Base-by-base conservation (phyloP, 148 eudicot genomes). In the Oxyria digyna region DNA sequence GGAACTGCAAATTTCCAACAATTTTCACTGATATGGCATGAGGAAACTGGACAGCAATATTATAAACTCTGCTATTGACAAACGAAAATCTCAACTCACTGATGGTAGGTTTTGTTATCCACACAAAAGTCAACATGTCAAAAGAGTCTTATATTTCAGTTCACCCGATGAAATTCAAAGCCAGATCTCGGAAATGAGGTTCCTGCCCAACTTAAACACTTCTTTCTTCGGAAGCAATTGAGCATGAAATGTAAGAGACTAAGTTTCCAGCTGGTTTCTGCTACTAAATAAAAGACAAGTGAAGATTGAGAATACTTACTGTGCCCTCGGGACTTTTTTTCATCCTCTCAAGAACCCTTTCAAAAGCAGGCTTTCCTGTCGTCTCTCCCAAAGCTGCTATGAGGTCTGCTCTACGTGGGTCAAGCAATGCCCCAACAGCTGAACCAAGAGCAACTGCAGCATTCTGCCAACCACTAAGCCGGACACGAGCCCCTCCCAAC, bases 401-500 rank as follows among this genome's bases (percentile, higher is more conserved):
- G 72, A 93, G 80, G 75, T 90, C 98, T 15, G 97, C 98, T 85
- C 98, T 83, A 77, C 92, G 82, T 40, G 98, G 98, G 75, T 93
- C 97, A 42, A 90, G 69, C 54, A 93, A 79, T n/a, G 98, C 91
- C 67, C 98, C 98, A 62, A 88, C 83, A 12, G 96, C 98, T 31
- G 98, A 93, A 38, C 97, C 98, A 74, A 90, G 69, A 15, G 98
- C 97, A 78, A 93, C 97, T 15, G 97, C 98, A 73, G 91, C 95
- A 71, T 79, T 85, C 76, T 93, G 95, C 91, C 87, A 87, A 41
- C 91, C 88, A 82, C 83, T 93, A 29, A 93, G 87, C 71, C 74
- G 81, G 14, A 89, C 74, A 27, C 81, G 88, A 33, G 88, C 88
- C 21, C 94, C 83, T 74, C 76, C 83, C 67, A 89, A 74, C 96